These are phyloP conservation scores for Candida chilensis DNA, from an alignment of 805 yeast species.

Conservation along the genomic window DNA sequence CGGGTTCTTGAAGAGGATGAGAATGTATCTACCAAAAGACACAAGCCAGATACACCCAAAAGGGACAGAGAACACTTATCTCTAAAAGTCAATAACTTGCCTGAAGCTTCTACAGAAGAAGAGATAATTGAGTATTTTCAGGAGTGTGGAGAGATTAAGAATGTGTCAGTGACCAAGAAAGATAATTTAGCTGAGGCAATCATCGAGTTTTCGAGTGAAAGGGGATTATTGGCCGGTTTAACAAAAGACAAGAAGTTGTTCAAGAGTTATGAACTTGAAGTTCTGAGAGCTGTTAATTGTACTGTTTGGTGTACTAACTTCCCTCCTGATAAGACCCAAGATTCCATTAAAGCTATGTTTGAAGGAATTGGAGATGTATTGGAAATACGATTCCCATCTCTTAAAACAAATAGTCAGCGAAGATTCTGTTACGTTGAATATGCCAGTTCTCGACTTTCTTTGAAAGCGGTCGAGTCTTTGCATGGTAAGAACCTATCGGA, in stretches of 20 bases:
- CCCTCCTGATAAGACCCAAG: constrained; percentile 43
- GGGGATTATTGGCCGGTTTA: constrained; percentile 45
- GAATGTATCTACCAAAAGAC: too few species aligned
- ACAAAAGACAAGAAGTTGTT: constrained; percentile 47
- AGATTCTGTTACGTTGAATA: constrained; percentile 72
- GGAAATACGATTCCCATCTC: constrained; percentile 57
- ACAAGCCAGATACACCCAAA: constrained; percentile 5
- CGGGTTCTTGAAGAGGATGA: too few species aligned
- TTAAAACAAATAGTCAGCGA: constrained; percentile 42
- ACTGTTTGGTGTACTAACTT: constrained; percentile 72
- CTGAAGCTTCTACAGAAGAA: constrained; percentile 23
- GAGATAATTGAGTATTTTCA: constrained; percentile 34
- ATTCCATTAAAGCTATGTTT: constrained; percentile 31
- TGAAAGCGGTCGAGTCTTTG: constrained; percentile 26
- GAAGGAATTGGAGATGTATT: constrained; percentile 26
- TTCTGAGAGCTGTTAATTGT: constrained; percentile 31
- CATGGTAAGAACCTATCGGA: constrained; percentile 27
- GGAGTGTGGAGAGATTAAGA: constrained; percentile 51
- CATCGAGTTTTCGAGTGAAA: constrained; percentile 45
- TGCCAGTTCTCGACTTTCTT: constrained; percentile 29
- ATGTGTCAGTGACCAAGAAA: constrained; percentile 12
- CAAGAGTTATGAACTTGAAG: constrained; percentile 30
- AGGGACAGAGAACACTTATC: constrained; percentile 56
- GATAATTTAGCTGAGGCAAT: constrained; percentile 27
- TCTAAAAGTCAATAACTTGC: constrained; percentile 43